phyloP scores from a whole-genome alignment of 2,329 filamentous ascomycete species.

The Coniochaeta sp. region DNA sequence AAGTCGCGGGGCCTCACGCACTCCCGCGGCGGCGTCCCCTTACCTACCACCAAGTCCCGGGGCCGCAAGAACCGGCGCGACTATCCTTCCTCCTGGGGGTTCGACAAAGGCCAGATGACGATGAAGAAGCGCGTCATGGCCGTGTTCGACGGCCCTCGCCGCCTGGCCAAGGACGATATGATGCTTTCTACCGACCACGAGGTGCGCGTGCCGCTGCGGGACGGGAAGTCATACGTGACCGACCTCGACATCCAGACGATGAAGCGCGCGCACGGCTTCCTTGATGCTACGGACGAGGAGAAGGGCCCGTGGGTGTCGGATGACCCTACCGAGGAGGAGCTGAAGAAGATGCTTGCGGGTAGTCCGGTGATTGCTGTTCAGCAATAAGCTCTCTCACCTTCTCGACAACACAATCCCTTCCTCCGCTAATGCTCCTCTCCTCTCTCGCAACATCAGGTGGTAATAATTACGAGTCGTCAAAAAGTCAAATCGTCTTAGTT shows the following conservation, averaged over 20 bases:
- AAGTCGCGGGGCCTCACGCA: slow-evolving; percentile 70
- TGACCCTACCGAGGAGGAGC: slow-evolving; percentile 56
- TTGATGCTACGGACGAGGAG: slow-evolving; percentile 73
- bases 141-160: slow-evolving; percentile 80
- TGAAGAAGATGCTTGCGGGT: slow-evolving; percentile 53
- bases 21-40: slow-evolving; percentile 64
- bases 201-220: slow-evolving; percentile 74
- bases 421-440: not conserved
- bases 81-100: slow-evolving; percentile 92
- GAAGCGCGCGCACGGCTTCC: slow-evolving; percentile 79
- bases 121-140: slow-evolving; percentile 97
- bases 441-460: slow-evolving; percentile 3
- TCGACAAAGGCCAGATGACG: slow-evolving; percentile 86
- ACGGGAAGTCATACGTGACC: slow-evolving; percentile 76
- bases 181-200: slow-evolving; percentile 95
- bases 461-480: too few species aligned
- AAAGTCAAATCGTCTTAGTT: slow-evolving; percentile 14
- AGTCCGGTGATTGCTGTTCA: slow-evolving; percentile 17
- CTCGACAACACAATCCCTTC: not conserved
- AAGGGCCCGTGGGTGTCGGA: slow-evolving; percentile 78
- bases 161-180: slow-evolving; percentile 97
- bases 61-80: slow-evolving; percentile 88
- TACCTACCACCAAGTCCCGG: slow-evolving; percentile 42
- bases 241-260: slow-evolving; percentile 90
- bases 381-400: slow-evolving; percentile 7